phyloP scores from a whole-genome alignment of 2,329 filamentous ascomycete genomes.

The Colletotrichum shisoi region DNA sequence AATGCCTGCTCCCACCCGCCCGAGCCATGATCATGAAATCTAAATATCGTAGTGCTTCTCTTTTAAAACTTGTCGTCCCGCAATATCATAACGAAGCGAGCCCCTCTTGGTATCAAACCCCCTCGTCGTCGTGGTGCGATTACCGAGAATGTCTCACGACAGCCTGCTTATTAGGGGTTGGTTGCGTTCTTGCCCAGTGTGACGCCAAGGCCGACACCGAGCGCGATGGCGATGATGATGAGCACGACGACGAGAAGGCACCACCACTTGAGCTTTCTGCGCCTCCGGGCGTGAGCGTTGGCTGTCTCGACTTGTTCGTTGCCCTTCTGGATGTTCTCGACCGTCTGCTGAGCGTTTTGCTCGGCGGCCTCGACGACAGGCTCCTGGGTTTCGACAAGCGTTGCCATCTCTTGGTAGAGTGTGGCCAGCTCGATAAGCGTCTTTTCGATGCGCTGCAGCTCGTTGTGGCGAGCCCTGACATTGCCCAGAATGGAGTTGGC shows the following conservation, averaged over 20 bases:
- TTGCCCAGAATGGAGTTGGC: constrained; percentile 77
- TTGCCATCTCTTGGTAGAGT: constrained; percentile 78
- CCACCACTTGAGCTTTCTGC: constrained; percentile 84
- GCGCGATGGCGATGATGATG: constrained; percentile 63
- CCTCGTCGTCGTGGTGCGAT: background rate
- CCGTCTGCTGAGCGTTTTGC: constrained; percentile 70
- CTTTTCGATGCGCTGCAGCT: constrained; percentile 80
- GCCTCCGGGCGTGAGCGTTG: constrained; percentile 70
- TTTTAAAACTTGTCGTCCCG: constrained; percentile 18
- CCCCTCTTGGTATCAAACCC: background rate
- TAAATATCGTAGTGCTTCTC: constrained; percentile 28
- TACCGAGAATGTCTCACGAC: background rate
- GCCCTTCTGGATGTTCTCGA: constrained; percentile 71
- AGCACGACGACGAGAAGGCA: constrained; percentile 69
- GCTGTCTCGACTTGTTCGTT: constrained; percentile 74
- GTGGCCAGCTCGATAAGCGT: constrained; percentile 74
- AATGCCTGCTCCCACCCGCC: constrained; percentile 5
- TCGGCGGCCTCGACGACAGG: constrained; percentile 68
- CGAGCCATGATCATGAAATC: constrained; percentile 37
- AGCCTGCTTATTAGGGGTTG: constrained; percentile 15
- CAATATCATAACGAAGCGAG: constrained; percentile 5
- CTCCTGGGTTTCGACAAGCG: constrained; percentile 77
- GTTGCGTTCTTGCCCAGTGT: constrained; percentile 22
- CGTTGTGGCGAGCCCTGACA: constrained; percentile 82
- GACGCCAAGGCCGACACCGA: constrained; percentile 64